Evolutionary conservation across 169 alveolate genomes (phyloP), one percentile per base, ranked within the genome.

Genomic region (Eimeria sp.): DNA sequence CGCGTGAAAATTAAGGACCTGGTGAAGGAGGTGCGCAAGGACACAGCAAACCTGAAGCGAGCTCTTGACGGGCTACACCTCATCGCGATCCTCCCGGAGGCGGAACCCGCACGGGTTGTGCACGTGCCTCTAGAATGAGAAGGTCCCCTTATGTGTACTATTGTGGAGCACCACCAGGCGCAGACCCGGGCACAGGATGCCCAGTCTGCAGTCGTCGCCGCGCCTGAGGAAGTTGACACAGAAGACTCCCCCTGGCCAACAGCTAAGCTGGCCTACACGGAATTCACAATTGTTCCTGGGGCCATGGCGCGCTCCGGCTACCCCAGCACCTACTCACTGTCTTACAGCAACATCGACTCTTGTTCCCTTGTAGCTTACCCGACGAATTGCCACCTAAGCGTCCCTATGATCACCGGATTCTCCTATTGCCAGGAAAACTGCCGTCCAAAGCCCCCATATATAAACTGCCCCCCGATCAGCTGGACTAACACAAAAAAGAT

Each of bases 191-290:
- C 68, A 60, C 68, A 10, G 68, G 68, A 16, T 25, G 68, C 2
- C 68, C n/a, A 60, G 25, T 16, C 68, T 25, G 68, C 68, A 25
- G 68, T 60, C 27, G 68, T 60, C 68, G 68, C 68, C 68, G 25
- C 68, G 68, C 25, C 82, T 9, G n/a, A 2, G 23, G 82, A n/a
- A 3, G 82, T 25, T 43, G 58, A 37, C 85, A 23, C 27, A 20
- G 85, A 74, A 46, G 52, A 30, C 30, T 46, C 85, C 49, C 82
- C 52, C 30, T 72, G 82, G 82, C 82, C 52, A 33, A 72, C 52
- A 33, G 82, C 82, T 13, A 11, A 6, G 30, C 23, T 72, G 43
- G 52, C 6, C 8, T 30, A 72, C 49, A 30, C 43, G 20, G 30
- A 30, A 6, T 72, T 72, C 43, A 72, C 23, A 2, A 40, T n/a